Conservation (phyloP, 495 filamentous ascomycete species). For the Entonaema liquescens region DNA sequence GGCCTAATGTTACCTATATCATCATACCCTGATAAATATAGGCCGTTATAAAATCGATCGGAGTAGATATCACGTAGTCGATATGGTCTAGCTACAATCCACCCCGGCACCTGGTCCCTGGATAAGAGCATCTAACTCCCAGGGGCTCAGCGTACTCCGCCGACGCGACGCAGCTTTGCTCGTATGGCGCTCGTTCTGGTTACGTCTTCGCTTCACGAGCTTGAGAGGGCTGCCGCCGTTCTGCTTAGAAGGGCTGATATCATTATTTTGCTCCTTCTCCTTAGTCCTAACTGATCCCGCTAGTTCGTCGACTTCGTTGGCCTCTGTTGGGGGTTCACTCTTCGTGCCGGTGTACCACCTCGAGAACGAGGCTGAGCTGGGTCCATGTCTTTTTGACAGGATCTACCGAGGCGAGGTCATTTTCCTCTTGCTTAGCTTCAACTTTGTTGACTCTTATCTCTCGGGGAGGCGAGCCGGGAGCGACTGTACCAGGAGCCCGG, state of each 20-base stretch:
- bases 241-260: neutral
- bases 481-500: conserved; percentile 25
- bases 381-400: conserved; percentile 37
- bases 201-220: conserved; percentile 54
- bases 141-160: conserved; percentile 75
- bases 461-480: conserved; percentile 13
- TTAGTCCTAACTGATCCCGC: conserved; percentile 12
- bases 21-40: neutral
- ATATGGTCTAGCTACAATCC: neutral
- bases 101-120: conserved; percentile 36
- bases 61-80: neutral
- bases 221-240: conserved; percentile 5
- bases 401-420: conserved; percentile 22
- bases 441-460: neutral
- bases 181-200: conserved; percentile 52
- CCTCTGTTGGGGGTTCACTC: conserved; percentile 10
- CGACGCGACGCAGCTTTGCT: conserved; percentile 62
- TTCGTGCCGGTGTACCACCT: neutral
- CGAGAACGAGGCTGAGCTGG: neutral
- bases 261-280: neutral
- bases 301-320: conserved; percentile 39
- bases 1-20: neutral
- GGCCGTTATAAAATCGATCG: neutral
- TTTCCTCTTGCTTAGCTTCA: conserved; percentile 2
- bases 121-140: conserved; percentile 73